Evolutionary conservation across 495 filamentous ascomycete species (phyloP).

Genomic region (Sabuloglossum arenarium): DNA sequence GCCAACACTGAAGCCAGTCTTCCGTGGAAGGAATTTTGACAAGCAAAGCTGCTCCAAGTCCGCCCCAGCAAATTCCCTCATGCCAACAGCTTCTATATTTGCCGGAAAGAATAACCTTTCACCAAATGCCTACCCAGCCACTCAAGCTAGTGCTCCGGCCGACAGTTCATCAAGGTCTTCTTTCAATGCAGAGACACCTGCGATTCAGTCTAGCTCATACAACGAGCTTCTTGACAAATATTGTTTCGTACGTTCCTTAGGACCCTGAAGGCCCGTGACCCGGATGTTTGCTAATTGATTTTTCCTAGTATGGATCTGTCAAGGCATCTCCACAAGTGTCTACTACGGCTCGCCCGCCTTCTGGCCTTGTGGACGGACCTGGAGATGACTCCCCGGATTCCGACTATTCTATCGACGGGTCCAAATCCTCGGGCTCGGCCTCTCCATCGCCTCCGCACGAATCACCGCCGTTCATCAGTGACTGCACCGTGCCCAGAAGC

Average conservation of each 20-base stretch:
- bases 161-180: constrained; percentile 19
- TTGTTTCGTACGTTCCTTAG: constrained; percentile 74
- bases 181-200: constrained; percentile 36
- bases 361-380: neutral
- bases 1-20: neutral
- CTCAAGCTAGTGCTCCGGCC: constrained; percentile 12
- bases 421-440: neutral
- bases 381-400: neutral
- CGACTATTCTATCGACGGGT: neutral
- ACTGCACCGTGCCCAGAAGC: neutral
- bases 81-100: neutral
- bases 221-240: constrained; percentile 92
- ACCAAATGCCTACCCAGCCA: neutral
- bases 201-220: constrained; percentile 65
- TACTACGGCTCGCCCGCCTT: neutral
- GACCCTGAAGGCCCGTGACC: constrained; percentile 3
- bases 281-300: constrained; percentile 12
- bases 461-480: neutral
- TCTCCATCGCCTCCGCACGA: neutral
- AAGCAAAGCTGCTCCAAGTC: neutral
- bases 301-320: constrained; percentile 27
- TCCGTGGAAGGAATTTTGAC: neutral
- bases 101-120: neutral
- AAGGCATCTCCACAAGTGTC: constrained; percentile 18
- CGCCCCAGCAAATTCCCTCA: neutral